A percentile compares a stretch with the other conserved stretches of the same genome.
Evolutionary conservation across 768 basidiomycete genomes (phyloP).

Genomic region (Amanita molliuscula): DNA sequence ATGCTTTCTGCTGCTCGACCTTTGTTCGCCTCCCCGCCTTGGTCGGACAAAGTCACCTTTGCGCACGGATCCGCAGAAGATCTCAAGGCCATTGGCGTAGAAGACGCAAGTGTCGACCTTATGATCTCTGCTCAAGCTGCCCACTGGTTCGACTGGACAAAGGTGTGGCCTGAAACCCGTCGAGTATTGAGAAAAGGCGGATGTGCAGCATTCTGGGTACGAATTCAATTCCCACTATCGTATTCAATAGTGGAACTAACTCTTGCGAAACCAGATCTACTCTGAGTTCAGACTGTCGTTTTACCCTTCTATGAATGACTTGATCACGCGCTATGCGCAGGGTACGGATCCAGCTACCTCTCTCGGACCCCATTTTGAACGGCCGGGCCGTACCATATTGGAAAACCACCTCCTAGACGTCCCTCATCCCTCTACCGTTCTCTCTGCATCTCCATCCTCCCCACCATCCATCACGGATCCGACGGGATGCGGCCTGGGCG

Average conservation of each 20-base stretch:
- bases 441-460: constrained; percentile 5
- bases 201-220: constrained; percentile 66
- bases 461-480: background rate
- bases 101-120: constrained; percentile 49
- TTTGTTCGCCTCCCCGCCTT: constrained; percentile 8
- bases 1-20: constrained; percentile 55
- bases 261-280: constrained; percentile 31
- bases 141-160: constrained; percentile 75
- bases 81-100: constrained; percentile 28
- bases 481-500: constrained; percentile 22
- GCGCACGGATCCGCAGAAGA: constrained; percentile 41
- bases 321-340: constrained; percentile 55
- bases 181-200: constrained; percentile 53
- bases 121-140: constrained; percentile 65
- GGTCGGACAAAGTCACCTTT: constrained; percentile 16
- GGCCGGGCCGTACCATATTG: constrained; percentile 70
- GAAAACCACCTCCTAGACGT: constrained; percentile 61
- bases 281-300: constrained; percentile 63
- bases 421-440: constrained; percentile 36
- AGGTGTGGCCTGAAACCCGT: constrained; percentile 58
- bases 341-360: constrained; percentile 42
- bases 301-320: constrained; percentile 45
- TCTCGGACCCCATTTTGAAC: constrained; percentile 69
- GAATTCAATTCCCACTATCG: constrained; percentile 9
- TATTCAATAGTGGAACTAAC: background rate